These are phyloP conservation scores for Carex myosuroides DNA, from an alignment of 176 grass and related monocot species.

Conservation along the genomic window DNA sequence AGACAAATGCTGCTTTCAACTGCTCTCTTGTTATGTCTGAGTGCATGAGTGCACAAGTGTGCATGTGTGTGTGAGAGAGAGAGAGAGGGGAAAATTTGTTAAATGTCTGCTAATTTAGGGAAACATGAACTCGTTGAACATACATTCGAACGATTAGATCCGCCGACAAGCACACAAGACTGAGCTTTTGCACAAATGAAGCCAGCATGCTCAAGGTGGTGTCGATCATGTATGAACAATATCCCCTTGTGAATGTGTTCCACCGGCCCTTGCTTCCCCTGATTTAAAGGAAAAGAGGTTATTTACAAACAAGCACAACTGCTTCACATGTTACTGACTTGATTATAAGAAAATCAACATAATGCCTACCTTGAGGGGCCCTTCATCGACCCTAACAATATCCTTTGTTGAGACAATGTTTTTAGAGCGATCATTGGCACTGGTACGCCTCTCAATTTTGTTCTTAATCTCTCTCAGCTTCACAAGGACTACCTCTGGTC, in stretches of 20 bases:
- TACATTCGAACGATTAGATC: slow-evolving; percentile 38
- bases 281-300: slow-evolving; percentile 25
- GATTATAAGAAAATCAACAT: background rate
- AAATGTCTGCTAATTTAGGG: background rate
- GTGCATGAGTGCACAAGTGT: background rate
- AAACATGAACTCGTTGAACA: background rate
- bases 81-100: background rate
- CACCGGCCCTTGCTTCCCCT: slow-evolving; percentile 99
- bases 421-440: slow-evolving; percentile 64
- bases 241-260: slow-evolving; percentile 91
- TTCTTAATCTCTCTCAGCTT: slow-evolving; percentile 96
- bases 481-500: slow-evolving; percentile 85
- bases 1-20: background rate
- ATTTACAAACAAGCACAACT: slow-evolving; percentile 4
- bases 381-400: slow-evolving; percentile 87
- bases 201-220: slow-evolving; percentile 94
- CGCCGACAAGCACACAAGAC: slow-evolving; percentile 79
- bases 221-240: slow-evolving; percentile 92
- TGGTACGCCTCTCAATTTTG: slow-evolving; percentile 69
- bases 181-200: slow-evolving; percentile 98
- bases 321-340: background rate
- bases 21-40: background rate
- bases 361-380: slow-evolving; percentile 60
- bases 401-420: slow-evolving; percentile 84
- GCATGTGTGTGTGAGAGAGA: background rate